Evolutionary conservation across 2,329 filamentous ascomycete genomes (phyloP).

Genomic region (Phoma sp.): DNA sequence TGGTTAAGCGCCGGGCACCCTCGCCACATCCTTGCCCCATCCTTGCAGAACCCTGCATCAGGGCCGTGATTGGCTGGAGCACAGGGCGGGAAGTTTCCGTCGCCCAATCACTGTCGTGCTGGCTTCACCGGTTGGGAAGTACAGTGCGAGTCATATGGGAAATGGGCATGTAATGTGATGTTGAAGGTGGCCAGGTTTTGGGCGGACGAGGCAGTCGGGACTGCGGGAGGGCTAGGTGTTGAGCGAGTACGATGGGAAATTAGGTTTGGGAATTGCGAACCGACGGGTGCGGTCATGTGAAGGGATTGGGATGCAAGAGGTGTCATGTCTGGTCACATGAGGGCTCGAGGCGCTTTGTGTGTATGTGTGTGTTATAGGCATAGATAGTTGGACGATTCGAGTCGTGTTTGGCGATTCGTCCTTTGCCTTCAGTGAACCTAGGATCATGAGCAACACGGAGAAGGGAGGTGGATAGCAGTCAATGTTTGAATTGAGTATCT

Average conservation of each 20-base stretch:
- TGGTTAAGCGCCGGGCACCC: slow-evolving; percentile 22
- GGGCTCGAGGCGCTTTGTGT: not conserved
- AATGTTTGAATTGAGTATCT: slow-evolving; percentile 3
- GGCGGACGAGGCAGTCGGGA: not conserved
- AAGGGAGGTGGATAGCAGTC: too few species aligned
- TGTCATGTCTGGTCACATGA: not conserved
- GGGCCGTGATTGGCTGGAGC: slow-evolving; percentile 26
- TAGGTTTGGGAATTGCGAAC: not conserved
- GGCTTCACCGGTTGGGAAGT: slow-evolving; percentile 18
- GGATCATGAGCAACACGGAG: not conserved
- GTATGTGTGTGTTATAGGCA: not conserved
- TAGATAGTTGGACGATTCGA: not conserved
- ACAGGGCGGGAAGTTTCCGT: slow-evolving; percentile 26
- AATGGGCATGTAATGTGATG: too few species aligned
- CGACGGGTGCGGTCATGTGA: not conserved
- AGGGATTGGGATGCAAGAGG: not conserved
- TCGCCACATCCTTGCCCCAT: slow-evolving; percentile 1
- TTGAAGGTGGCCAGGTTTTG: slow-evolving; percentile 15
- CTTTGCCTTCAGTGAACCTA: not conserved
- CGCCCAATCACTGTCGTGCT: too few species aligned
- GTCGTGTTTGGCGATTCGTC: not conserved
- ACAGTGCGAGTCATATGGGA: too few species aligned
- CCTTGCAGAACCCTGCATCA: slow-evolving; percentile 8
- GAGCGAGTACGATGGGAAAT: not conserved
- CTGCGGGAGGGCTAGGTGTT: not conserved